Evolutionary conservation across 2,329 filamentous ascomycete species (phyloP).

Genomic region (Ophiostoma triangulosporum): DNA sequence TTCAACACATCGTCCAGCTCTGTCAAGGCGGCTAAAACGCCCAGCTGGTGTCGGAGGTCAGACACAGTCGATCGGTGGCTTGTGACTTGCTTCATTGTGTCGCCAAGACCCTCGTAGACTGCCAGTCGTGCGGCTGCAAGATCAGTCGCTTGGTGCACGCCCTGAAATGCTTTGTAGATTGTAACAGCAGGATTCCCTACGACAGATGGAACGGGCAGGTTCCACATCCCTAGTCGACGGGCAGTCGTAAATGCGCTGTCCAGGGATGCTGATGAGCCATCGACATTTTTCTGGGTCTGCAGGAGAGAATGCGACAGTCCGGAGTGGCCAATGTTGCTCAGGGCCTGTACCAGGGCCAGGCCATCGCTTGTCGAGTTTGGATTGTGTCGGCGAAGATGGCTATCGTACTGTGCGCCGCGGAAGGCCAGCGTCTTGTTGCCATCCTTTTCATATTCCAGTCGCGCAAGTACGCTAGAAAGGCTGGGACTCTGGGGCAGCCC

Average conservation of each 20-base stretch:
- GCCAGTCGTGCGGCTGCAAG: constrained; percentile 37
- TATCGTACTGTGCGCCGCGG: constrained; percentile 81
- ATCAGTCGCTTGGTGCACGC: constrained; percentile 54
- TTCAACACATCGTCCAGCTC: constrained; percentile 70
- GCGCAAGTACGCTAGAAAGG: constrained; percentile 62
- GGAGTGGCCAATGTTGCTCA: constrained; percentile 70
- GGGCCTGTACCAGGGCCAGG: constrained; percentile 58
- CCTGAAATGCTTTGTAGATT: constrained; percentile 70
- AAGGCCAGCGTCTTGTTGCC: constrained; percentile 81
- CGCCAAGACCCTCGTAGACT: constrained; percentile 49
- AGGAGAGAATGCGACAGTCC: constrained; percentile 74
- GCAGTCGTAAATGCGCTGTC: constrained; percentile 69
- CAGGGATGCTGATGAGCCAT: constrained; percentile 42
- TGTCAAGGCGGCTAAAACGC: constrained; percentile 56
- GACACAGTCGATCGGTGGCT: constrained; percentile 34
- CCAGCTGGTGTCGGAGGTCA: constrained; percentile 40
- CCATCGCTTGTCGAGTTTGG: constrained; percentile 43
- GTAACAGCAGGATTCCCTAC: constrained; percentile 49
- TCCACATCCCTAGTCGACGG: constrained; percentile 79
- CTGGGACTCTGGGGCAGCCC: constrained; percentile 70
- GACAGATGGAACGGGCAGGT: constrained; percentile 58
- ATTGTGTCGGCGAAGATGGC: constrained; percentile 54
- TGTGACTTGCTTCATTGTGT: constrained; percentile 45
- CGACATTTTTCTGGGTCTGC: constrained; percentile 48
- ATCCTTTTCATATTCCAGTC: constrained; percentile 80